Conservation (phyloP, 1,284 basidiomycete species). For the Puccinia brachypodii region DNA sequence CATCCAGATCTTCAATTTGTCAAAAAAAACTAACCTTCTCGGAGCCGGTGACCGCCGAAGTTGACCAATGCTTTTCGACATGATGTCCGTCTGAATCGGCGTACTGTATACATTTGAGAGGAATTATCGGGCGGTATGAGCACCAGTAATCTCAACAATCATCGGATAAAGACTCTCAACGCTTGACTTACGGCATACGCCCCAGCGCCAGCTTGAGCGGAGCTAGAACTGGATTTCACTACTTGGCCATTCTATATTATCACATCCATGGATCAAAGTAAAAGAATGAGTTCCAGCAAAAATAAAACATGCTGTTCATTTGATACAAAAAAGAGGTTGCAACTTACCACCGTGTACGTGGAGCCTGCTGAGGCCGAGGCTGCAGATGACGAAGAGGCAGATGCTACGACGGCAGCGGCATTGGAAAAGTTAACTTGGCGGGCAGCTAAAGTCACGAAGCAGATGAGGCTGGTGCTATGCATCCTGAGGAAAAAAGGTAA, state of each 20-base stretch:
- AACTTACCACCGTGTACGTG: constrained; percentile 18
- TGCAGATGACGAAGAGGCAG: constrained; percentile 4
- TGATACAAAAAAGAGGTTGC: neutral
- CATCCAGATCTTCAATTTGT: neutral
- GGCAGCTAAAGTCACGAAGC: constrained; percentile 17
- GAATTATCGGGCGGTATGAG: neutral
- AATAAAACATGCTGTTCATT: too few relatives aligned
- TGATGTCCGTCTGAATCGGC: constrained; percentile 18
- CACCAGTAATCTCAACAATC: neutral
- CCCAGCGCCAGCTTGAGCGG: constrained; percentile 21
- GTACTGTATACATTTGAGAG: neutral
- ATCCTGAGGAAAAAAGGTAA: neutral
- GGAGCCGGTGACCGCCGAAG: neutral
- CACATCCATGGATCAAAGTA: neutral
- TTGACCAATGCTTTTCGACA: constrained; percentile 23
- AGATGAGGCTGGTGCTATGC: constrained; percentile 8
- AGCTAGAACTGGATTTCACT: constrained; percentile 17
- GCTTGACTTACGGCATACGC: constrained; percentile 25
- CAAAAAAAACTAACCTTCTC: constrained; percentile 7
- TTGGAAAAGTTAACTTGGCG: neutral
- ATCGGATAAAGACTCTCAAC: neutral
- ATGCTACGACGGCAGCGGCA: neutral
- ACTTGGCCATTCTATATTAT: constrained; percentile 7
- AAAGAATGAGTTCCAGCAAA: too few relatives aligned
- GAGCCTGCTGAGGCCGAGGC: constrained; percentile 3